phyloP scores from a whole-genome alignment of 1,139 yeast species.

The Arxiozyma telluris region DNA sequence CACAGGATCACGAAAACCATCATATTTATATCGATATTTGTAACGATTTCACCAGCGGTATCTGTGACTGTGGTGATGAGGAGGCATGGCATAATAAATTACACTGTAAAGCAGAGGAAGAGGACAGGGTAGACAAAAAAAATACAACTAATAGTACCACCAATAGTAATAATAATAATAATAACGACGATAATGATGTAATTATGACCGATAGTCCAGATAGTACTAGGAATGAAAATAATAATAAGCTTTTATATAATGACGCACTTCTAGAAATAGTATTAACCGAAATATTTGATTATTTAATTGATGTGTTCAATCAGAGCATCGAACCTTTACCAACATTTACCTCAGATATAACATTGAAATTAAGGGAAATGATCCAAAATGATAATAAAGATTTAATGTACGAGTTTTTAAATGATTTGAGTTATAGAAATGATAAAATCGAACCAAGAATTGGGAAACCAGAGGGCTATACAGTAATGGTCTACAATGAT shows the following conservation, averaged over 20 bases:
- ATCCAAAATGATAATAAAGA: constrained; percentile 19
- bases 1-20: constrained; percentile 56
- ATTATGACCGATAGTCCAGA: not conserved
- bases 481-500: constrained; percentile 61
- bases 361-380: constrained; percentile 21
- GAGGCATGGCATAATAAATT: constrained; percentile 49
- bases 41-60: constrained; percentile 44
- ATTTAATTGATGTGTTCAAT: constrained; percentile 30
- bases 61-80: constrained; percentile 63
- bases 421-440: constrained; percentile 20
- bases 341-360: constrained; percentile 25
- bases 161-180: not conserved
- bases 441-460: constrained; percentile 2
- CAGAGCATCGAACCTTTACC: constrained; percentile 30
- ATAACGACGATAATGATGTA: not conserved
- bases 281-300: constrained; percentile 26
- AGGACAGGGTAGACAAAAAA: constrained; percentile 1
- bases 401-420: constrained; percentile 17
- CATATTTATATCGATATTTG: constrained; percentile 48
- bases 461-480: constrained; percentile 31
- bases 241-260: constrained; percentile 3
- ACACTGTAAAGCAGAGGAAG: constrained; percentile 36
- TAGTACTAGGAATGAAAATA: not conserved
- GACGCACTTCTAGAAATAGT: constrained; percentile 19
- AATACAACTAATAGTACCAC: too few relatives aligned